Conservation (phyloP, 257 asterid genomes). For the Solanum sejunctum region DNA sequence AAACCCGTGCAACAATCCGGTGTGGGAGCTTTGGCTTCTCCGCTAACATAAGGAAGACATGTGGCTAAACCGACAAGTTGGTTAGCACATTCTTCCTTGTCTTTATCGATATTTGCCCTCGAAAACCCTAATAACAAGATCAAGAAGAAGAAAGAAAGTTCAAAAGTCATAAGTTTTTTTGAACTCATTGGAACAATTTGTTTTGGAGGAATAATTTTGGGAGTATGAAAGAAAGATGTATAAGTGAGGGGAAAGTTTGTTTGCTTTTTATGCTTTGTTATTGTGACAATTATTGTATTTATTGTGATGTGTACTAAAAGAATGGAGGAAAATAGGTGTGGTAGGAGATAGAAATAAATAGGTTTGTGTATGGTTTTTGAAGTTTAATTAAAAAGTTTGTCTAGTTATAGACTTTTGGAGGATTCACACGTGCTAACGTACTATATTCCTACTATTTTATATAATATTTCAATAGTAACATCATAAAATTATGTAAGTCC, state of each 20-base stretch:
- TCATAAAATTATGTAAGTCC: not conserved
- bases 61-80: slow-evolving; percentile 43
- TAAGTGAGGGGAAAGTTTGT: not conserved
- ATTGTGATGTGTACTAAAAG: not conserved
- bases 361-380: not conserved
- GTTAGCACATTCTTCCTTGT: slow-evolving; percentile 40
- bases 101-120: slow-evolving; percentile 32
- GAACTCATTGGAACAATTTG: slow-evolving; percentile 11
- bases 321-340: not conserved
- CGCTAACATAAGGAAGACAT: slow-evolving; percentile 61
- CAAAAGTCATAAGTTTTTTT: not conserved
- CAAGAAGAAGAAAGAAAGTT: not conserved
- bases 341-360: not conserved
- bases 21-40: slow-evolving; percentile 42
- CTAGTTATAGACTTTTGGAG: not conserved
- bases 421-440: not conserved
- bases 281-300: not conserved
- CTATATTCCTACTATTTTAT: not conserved
- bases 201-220: not conserved
- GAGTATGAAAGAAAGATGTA: not conserved
- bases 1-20: slow-evolving; percentile 59
- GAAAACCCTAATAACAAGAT: slow-evolving; percentile 6
- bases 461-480: not conserved
- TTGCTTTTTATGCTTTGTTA: not conserved
- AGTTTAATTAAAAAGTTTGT: not conserved